These are phyloP conservation scores for Ceratocystiopsis sp. DNA, from an alignment of 2,329 filamentous ascomycete genomes.

Conservation along the genomic window DNA sequence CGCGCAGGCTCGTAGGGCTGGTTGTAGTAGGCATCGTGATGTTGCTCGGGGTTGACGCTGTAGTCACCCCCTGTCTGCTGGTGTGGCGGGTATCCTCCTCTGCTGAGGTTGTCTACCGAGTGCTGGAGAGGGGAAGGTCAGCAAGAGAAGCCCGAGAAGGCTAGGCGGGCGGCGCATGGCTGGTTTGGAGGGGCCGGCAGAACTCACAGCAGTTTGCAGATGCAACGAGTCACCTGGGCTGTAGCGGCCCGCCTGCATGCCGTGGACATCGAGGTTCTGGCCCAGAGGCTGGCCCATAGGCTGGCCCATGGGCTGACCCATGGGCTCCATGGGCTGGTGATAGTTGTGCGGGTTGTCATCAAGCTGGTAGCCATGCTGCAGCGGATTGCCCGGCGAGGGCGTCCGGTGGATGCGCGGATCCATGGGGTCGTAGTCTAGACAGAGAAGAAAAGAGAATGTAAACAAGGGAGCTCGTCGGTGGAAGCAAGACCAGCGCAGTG, in stretches of 20 bases:
- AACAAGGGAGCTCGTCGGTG: conserved; percentile 1
- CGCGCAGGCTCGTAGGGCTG: conserved; percentile 52
- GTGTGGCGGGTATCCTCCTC: conserved; percentile 25
- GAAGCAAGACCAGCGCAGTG: neutral
- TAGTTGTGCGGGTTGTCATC: conserved; percentile 56
- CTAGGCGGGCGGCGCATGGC: no score
- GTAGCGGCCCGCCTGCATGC: conserved; percentile 14
- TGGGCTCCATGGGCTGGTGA: conserved; percentile 35
- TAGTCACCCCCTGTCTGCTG: conserved; percentile 45
- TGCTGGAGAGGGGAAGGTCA: conserved; percentile 19
- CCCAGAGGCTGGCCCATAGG: conserved; percentile 33
- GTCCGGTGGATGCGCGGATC: conserved; percentile 42
- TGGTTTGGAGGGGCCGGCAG: neutral
- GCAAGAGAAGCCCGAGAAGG: no score
- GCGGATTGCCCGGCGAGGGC: conserved; percentile 60
- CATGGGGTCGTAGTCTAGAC: conserved; percentile 41
- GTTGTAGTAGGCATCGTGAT: conserved; percentile 77
- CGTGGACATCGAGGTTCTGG: conserved; percentile 14
- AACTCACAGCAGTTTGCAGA: conserved; percentile 67
- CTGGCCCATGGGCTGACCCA: conserved; percentile 37
- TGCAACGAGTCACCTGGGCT: conserved; percentile 61
- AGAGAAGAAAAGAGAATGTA: neutral
- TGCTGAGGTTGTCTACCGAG: conserved; percentile 33
- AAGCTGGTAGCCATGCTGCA: conserved; percentile 62
- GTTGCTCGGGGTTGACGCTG: conserved; percentile 62